Base-by-base conservation (phyloP, 2,329 filamentous ascomycete genomes). In the Colletotrichum musae region DNA sequence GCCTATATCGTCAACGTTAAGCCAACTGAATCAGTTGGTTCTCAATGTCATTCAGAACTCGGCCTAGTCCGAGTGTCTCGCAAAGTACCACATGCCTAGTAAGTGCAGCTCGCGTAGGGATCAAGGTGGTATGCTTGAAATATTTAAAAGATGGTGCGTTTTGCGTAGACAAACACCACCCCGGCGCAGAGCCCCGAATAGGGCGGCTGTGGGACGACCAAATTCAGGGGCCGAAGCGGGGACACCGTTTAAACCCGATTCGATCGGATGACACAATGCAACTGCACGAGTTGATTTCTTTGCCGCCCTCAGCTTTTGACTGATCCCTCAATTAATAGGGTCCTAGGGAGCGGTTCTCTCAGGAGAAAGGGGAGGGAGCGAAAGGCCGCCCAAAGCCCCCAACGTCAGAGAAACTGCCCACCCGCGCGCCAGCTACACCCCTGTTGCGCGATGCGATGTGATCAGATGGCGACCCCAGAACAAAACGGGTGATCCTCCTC, bases 111-210 rank as follows among this genome's bases (percentile, higher is more conserved):
- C 18, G 41, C 18, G 26, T 54, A 39, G 65, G 51, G 36, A 24
- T 47, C 52, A 61, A 61, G 26, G 36, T 68, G 7, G 45, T n/a
- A 41, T 69, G 59, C 52, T 69, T 66, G 66, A 36, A 61, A 57
- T 24, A 36, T 36, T 50, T 43, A 43, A 59, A 56, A 52, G 13
- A 51, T 60, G 56, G 54, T 5, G 43, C 28, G 67, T 69, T 67
- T 69, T 48, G 62, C 16, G 43, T 69, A 66, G 41, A 66, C 24
- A 61, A 45, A 47, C 6, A 32, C 6, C 51, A 43, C 24, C 51
- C 32, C 50, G 54, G 65, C 50, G 24, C 9, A 58, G 39, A 32
- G 43, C 26, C 18, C 36, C 36, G 39, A 28, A 68, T 9, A 45
- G 21, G 21, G 50, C 4, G 32, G 16, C 4, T 18, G 54, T 50